Evolutionary conservation across 768 basidiomycete genomes (phyloP).

Genomic region (Mycena capillaripes): DNA sequence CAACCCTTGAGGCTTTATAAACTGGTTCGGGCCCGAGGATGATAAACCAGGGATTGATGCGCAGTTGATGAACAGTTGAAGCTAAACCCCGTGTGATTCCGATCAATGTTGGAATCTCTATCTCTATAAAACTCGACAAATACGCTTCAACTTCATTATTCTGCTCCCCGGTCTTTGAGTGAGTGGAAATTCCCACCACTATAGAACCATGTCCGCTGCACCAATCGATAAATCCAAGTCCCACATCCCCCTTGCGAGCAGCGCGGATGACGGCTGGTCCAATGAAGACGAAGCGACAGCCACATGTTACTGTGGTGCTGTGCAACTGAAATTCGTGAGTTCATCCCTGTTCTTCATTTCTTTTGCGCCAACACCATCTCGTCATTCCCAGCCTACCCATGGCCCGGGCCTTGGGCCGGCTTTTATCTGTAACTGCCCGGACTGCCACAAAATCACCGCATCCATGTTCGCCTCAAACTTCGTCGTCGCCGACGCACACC

Average conservation of each 20-base stretch:
- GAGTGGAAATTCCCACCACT: no score
- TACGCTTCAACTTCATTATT: no score
- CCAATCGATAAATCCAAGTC: no score
- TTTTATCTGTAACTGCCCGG: background rate
- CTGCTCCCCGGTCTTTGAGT: no score
- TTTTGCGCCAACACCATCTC: background rate
- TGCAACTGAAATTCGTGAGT: background rate
- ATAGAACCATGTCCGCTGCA: no score
- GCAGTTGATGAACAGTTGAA: no score
- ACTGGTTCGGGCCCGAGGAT: no score
- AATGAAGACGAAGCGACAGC: background rate
- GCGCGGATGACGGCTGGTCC: background rate
- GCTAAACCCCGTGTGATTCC: no score
- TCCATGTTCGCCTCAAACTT: background rate
- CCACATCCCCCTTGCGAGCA: background rate
- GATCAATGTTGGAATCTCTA: no score
- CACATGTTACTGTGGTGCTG: background rate
- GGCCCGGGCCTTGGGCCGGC: background rate
- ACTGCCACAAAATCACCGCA: background rate
- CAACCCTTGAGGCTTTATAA: no score
- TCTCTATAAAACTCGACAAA: no score
- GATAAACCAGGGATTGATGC: no score
- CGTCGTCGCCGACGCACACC: slow-evolving; percentile 2
- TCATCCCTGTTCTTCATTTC: background rate
- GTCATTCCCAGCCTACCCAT: background rate